Evolutionary conservation across 225 moss, liverwort and hornwort genomes (phyloP), one percentile per base, ranked within the genome.

Genomic region (Lunularia cruciata): DNA sequence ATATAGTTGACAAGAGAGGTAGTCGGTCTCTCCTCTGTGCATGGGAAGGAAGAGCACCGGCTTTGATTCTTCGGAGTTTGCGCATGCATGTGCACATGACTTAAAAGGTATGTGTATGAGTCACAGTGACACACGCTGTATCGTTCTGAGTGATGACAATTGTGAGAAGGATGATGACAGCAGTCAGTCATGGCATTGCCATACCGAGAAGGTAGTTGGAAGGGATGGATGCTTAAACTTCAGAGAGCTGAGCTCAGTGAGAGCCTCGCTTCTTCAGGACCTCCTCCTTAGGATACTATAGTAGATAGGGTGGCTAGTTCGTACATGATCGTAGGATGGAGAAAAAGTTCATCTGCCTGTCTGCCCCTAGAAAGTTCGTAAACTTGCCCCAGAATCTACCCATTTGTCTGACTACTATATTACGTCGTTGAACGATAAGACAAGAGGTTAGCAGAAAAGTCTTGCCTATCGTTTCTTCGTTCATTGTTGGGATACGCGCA

Each of bases 21-120:
- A 52, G 52, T 52, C 52, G 22, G 52, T 52, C 23, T 23, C 52
- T n/a, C 6, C 19, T 48, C 48, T 48, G 48, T 52, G 52, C 52
- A 52, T 52, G 52, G 23, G 52, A 52, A 52, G 52, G 19, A 52
- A 23, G 51, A 52, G 37, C 60, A 61, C n/a, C 60, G 37, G 60
- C 37, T 61, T 62, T 42, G 22, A 62, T 62, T 62, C 40, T 62
- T 62, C 40, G 62, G 40, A 62, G 62, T 62, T 62, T 42, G 62
- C 23, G 38, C 62, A 39, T 62, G 62, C 62, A 39, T 62, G 62
- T 62, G 62, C 39, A 42, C 62, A 40, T 43, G 11, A 57, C 38
- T 39, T 58, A 13, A 27, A 39, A 62, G 25, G 62, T 42, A 23
- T 62, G 12, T 16, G 62, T 15, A 62, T 62, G 62, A 42, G 13